phyloP scores from a whole-genome alignment of 2,329 filamentous ascomycete genomes.

The Ceratocystis ficicola region DNA sequence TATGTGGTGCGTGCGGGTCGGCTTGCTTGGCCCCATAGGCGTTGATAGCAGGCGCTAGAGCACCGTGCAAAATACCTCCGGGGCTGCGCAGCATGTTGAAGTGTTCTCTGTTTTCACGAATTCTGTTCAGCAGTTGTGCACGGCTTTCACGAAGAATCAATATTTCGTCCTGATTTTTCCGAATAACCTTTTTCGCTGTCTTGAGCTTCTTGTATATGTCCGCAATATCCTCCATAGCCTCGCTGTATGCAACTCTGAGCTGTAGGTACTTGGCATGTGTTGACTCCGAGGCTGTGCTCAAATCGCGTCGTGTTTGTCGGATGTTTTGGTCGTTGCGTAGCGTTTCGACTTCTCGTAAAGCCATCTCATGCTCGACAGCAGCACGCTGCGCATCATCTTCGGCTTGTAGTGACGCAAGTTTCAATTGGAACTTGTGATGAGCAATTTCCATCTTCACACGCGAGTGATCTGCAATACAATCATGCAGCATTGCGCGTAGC shows the following conservation, averaged over 20 bases:
- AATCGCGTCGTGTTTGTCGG: conserved; percentile 45
- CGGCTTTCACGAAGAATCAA: conserved; percentile 62
- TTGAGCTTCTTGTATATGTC: conserved; percentile 52
- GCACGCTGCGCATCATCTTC: conserved; percentile 76
- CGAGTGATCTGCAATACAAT: conserved; percentile 43
- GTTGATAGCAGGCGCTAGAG: conserved; percentile 43
- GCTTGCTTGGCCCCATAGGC: conserved; percentile 24
- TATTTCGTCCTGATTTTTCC: conserved; percentile 64
- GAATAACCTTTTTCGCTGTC: conserved; percentile 65
- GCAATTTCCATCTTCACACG: conserved; percentile 68
- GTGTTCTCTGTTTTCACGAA: conserved; percentile 80
- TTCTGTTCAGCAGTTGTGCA: conserved; percentile 64
- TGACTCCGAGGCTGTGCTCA: conserved; percentile 41
- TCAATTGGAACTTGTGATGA: conserved; percentile 84
- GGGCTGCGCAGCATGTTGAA: conserved; percentile 68
- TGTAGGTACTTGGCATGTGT: conserved; percentile 46
- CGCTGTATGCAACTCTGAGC: conserved; percentile 53
- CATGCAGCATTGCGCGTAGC: conserved; percentile 44
- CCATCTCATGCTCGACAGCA: conserved; percentile 83
- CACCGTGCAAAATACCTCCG: conserved; percentile 52
- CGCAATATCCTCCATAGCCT: conserved; percentile 53
- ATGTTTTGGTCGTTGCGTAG: conserved; percentile 62
- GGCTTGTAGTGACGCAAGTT: conserved; percentile 70
- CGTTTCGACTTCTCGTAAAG: conserved; percentile 75
- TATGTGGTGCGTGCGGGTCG: conserved; percentile 27